Conservation (phyloP, 1,139 yeast species). For the Kluyveromyces sp. region DNA sequence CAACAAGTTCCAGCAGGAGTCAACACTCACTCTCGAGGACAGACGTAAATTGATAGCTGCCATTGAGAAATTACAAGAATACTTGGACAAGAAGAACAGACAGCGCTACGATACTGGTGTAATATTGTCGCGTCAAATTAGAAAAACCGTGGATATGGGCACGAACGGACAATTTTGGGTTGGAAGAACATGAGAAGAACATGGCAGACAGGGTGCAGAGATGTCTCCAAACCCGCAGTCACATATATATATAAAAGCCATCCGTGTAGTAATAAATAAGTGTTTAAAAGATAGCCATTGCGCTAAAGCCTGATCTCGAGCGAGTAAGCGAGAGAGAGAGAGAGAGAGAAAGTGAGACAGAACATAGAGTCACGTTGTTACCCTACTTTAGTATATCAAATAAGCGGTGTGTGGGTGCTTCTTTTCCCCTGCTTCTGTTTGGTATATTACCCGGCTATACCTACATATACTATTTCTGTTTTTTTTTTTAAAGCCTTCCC, state of each 20-base stretch:
- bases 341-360: too few species aligned
- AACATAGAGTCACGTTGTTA: too few species aligned
- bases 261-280: too few species aligned
- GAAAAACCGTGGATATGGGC: slow-evolving; percentile 35
- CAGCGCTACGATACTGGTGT: slow-evolving; percentile 37
- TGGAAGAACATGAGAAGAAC: slow-evolving; percentile 13
- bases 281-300: too few species aligned
- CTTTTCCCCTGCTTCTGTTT: too few species aligned
- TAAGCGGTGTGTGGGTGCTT: too few species aligned
- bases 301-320: too few species aligned
- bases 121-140: slow-evolving; percentile 32
- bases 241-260: not conserved
- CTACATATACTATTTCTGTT: too few species aligned
- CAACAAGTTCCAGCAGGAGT: slow-evolving; percentile 28
- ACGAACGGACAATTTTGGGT: slow-evolving; percentile 33
- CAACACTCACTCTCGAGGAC: slow-evolving; percentile 33
- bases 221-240: not conserved
- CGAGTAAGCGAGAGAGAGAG: too few species aligned
- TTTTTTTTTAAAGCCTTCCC: too few species aligned
- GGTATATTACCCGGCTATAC: too few species aligned
- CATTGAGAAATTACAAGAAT: slow-evolving; percentile 32
- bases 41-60: slow-evolving; percentile 31
- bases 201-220: not conserved
- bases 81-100: slow-evolving; percentile 33
- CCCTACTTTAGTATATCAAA: too few species aligned